Evolutionary conservation across 768 basidiomycete species (phyloP), one percentile per base, ranked within the genome.

Genomic region (Thelephora aurantiotincta): DNA sequence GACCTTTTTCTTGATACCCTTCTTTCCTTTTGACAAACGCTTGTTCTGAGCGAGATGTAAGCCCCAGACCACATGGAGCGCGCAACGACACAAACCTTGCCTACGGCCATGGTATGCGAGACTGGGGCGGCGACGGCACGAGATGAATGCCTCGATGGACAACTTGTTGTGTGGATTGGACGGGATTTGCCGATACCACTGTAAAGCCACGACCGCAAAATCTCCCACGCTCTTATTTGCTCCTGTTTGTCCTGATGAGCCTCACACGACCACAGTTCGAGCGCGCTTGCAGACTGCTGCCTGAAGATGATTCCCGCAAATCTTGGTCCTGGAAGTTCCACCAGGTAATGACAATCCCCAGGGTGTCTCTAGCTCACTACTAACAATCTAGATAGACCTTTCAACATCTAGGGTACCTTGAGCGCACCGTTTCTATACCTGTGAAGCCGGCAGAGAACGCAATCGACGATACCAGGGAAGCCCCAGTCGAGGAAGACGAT

Each of bases 1-100:
- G 65, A 96, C 92, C 82, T 98, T 96, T 76, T 98, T 99, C 91
- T 99, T 99, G 75, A 97, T 82, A 66, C 90, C 91, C 75, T 93
- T 93, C 79, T 93, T 93, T 60, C 91, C 91, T 74, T 96, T 96
- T 44, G 91, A 92, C 58, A 93, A 78, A 65, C 91, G 82, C 73
- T 99, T 99, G 74, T 97, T 98, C 89, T 98, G 56, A 12, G 22
- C 48, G 50, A 19, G 9, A 13, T 44, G 38, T 19, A 18, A 45
- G n/a, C 33, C 42, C 12, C 37, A 22, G n/a, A 35, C 19, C 38
- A 45, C 38, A 47, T 22, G 34, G 26, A 45, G 33, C 16, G 19
- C 18, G 30, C 18, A 20, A 6, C 18, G 12, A 33, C 33, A 64
- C 77, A 45, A 52, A 85, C 86, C 78, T 88, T 89, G 66, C 86